Conservation (phyloP, 2,329 filamentous ascomycete species). For the Fusarium piperis region DNA sequence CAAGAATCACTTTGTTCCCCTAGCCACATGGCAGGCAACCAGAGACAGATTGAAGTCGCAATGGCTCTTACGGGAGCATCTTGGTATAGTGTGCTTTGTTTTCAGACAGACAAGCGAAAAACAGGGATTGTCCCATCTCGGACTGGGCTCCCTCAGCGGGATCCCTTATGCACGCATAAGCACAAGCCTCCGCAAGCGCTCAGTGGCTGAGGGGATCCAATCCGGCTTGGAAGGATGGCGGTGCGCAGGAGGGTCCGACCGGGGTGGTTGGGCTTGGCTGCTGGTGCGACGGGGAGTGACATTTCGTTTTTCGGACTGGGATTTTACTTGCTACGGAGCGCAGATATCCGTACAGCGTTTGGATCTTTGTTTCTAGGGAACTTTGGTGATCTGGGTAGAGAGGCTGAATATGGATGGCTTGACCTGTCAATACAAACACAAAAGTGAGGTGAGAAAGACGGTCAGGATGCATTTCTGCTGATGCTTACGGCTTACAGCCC, state of each 20-base stretch:
- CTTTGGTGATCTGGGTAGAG: not conserved
- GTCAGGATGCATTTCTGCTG: not conserved
- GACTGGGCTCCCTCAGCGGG: not conserved
- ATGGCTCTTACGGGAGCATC: not conserved
- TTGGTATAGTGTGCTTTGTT: not conserved
- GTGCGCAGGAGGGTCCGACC: not conserved
- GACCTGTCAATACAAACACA: not conserved
- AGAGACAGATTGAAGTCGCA: not conserved
- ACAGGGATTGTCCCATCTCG: not conserved
- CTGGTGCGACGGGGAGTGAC: slow-evolving; percentile 5
- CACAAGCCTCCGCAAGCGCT: slow-evolving; percentile 12
- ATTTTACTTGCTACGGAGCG: too few relatives aligned
- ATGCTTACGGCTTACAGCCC: not conserved
- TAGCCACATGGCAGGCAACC: not conserved
- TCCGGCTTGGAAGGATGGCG: not conserved
- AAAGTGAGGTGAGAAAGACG: not conserved
- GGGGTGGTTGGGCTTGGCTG: not conserved
- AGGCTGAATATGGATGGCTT: not conserved
- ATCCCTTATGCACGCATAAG: slow-evolving; percentile 12
- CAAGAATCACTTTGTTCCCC: not conserved
- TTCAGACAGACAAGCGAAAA: not conserved
- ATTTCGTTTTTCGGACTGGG: too few relatives aligned
- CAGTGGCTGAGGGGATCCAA: slow-evolving; percentile 6
- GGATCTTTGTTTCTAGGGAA: not conserved
- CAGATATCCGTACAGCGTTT: too few relatives aligned